phyloP scores from a whole-genome alignment of 2,329 filamentous ascomycete species.

The Trichophyton rubrum region DNA sequence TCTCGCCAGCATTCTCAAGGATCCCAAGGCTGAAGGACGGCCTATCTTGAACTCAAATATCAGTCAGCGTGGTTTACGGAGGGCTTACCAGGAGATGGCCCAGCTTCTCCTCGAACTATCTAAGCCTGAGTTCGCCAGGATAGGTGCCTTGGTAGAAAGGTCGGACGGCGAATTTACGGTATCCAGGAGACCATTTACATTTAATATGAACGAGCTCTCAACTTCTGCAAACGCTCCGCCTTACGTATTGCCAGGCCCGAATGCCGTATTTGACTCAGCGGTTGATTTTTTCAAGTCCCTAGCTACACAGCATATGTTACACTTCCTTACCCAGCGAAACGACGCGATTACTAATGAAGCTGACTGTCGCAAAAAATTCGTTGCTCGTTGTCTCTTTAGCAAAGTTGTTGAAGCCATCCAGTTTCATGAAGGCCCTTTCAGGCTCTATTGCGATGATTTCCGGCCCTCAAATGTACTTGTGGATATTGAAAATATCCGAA shows the following conservation, averaged over 20 bases:
- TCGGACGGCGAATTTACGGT: conserved; percentile 8
- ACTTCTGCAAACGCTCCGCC: conserved; percentile 7
- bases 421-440: conserved; percentile 17
- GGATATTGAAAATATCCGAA: conserved; percentile 13
- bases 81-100: conserved; percentile 13
- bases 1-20: conserved; percentile 17
- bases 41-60: conserved; percentile 13
- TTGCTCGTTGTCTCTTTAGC: conserved; percentile 33
- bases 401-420: conserved; percentile 19
- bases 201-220: conserved; percentile 11
- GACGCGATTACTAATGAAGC: conserved; percentile 26
- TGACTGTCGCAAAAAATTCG: conserved; percentile 34
- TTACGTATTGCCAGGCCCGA: conserved; percentile 3
- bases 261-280: conserved; percentile 8
- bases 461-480: conserved; percentile 19
- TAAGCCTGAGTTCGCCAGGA: conserved; percentile 12
- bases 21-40: conserved; percentile 8
- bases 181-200: conserved; percentile 9
- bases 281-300: conserved; percentile 10
- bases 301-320: conserved; percentile 12
- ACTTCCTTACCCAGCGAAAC: conserved; percentile 33
- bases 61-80: conserved; percentile 8
- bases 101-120: conserved; percentile 13
- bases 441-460: conserved; percentile 20
- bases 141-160: conserved; percentile 10